phyloP scores from a whole-genome alignment of 2,329 filamentous ascomycete genomes.

The Coccinonectria pachysandricola region DNA sequence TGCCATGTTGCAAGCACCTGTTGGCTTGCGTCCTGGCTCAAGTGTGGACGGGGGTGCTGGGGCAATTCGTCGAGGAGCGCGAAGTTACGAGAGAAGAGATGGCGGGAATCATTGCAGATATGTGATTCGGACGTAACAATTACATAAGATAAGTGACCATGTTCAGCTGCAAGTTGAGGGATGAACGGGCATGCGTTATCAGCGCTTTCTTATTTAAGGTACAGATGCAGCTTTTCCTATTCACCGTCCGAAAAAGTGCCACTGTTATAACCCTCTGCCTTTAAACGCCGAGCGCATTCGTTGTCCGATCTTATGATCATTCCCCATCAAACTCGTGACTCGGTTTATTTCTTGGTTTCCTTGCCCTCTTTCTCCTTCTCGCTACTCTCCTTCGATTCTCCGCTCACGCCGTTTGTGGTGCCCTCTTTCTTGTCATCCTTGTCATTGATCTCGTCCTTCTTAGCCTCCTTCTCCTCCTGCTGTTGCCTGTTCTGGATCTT shows the following conservation, averaged over 20 bases:
- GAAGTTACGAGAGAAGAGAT: constrained; percentile 53
- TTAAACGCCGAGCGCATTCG: constrained; percentile 15
- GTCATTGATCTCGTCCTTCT: constrained; percentile 58
- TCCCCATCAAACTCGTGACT: too few species aligned
- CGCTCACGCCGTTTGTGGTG: constrained; percentile 28
- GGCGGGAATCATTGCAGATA: constrained; percentile 54
- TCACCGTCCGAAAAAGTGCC: constrained; percentile 9
- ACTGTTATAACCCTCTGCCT: constrained; percentile 10
- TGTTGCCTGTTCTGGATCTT: constrained; percentile 99
- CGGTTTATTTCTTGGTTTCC: constrained; percentile 32
- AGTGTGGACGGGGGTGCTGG: constrained; percentile 49
- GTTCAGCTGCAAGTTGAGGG: constrained; percentile 3
- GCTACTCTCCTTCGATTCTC: constrained; percentile 37
- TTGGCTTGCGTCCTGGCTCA: constrained; percentile 72
- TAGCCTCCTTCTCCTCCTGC: constrained; percentile 87
- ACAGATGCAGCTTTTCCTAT: constrained; percentile 18
- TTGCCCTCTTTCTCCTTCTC: constrained; percentile 48
- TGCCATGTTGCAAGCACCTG: constrained; percentile 76
- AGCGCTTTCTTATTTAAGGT: constrained; percentile 16
- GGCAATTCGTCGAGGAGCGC: constrained; percentile 43
- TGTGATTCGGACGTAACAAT: too few species aligned
- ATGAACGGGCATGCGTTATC: constrained; percentile 14
- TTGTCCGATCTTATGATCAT: constrained; percentile 10
- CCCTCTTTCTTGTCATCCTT: constrained; percentile 50
- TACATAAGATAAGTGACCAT: too few species aligned